phyloP scores from a whole-genome alignment of 2,329 filamentous ascomycete genomes.

The Aspergillus pseudonomiae region DNA sequence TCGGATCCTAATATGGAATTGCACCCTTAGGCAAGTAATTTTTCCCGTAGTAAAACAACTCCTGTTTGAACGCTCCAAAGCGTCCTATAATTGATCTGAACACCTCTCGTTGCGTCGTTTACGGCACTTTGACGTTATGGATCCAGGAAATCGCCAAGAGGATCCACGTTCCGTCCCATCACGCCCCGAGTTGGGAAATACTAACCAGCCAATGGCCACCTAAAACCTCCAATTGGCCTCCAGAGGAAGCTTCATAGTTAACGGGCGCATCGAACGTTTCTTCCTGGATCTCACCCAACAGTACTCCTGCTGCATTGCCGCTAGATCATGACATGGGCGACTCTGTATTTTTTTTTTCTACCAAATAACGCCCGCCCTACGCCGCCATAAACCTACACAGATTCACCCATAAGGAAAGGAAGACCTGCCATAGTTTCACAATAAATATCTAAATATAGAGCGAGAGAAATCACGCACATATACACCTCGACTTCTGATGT shows the following conservation, averaged over 20 bases:
- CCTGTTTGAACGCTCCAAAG: not conserved
- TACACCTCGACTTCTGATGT: not conserved
- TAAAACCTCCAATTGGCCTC: not conserved
- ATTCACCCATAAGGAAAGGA: not conserved
- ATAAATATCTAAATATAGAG: not conserved
- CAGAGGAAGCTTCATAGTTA: not conserved
- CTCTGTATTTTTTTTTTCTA: not conserved
- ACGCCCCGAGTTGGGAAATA: not conserved
- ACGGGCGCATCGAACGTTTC: too few species aligned
- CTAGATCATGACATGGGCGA: too few species aligned
- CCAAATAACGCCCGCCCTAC: not conserved
- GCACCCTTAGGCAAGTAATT: not conserved
- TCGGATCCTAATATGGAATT: not conserved
- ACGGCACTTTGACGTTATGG: not conserved
- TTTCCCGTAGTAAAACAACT: not conserved
- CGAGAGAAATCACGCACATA: not conserved
- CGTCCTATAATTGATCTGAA: not conserved
- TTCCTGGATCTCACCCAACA: too few species aligned
- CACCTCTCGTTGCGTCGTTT: not conserved
- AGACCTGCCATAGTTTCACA: too few species aligned
- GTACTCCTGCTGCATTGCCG: too few species aligned
- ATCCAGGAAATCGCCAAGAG: not conserved
- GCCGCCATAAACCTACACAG: not conserved
- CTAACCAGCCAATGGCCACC: not conserved
- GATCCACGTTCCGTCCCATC: not conserved